Base-by-base conservation (phyloP, 345 rosid species). In the Corymbia maculata region DNA sequence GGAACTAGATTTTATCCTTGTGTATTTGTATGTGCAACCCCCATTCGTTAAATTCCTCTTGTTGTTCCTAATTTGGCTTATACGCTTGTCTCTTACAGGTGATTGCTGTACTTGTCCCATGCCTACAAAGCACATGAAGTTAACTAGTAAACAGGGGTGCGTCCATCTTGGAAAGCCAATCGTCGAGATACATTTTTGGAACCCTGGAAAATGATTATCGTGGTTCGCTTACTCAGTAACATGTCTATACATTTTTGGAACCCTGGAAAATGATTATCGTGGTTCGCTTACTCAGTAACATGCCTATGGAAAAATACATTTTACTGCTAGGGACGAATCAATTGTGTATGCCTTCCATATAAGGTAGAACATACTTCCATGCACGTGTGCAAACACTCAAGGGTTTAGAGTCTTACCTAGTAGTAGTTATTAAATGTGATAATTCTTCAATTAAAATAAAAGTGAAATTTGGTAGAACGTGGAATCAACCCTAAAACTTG, bases 1-100 rank as follows among this genome's bases (percentile, higher is more conserved):
- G 26, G 2, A 28, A 14, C 7, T 11, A 12, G 30, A 61, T 26
- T 61, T 0, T 28, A n/a, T 0, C 30, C 30, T 21, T 6, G 4
- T 28, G 12, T 61, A 61, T 61, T 61, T 13, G 7, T 7, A 61
- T 61, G 61, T 61, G 68, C 2, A 11, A 14, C 68, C 15, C 13
- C 8, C 30, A 11, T 61, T 61, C 4, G 3, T 61, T 28, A 28
- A 61, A 26, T 0, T 61, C 11, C 32, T 26, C 30, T 11, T 59
- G 28, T 28, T 14, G 1, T 12, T 61, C 30, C 30, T 28, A 61
- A 61, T 61, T 7, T 28, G 68, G 30, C 68, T 55, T 55, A 12
- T 22, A 55, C 61, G 4, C 42, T 36, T 36, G 42, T 36, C 42
- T 36, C 42, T 36, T 36, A 36, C 42, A 2, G 17, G 12, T 55